A percentile compares a stretch with the other conserved stretches of the same genome.
phyloP scores from a whole-genome alignment of 495 filamentous ascomycete genomes.

The Cryomyces minteri region DNA sequence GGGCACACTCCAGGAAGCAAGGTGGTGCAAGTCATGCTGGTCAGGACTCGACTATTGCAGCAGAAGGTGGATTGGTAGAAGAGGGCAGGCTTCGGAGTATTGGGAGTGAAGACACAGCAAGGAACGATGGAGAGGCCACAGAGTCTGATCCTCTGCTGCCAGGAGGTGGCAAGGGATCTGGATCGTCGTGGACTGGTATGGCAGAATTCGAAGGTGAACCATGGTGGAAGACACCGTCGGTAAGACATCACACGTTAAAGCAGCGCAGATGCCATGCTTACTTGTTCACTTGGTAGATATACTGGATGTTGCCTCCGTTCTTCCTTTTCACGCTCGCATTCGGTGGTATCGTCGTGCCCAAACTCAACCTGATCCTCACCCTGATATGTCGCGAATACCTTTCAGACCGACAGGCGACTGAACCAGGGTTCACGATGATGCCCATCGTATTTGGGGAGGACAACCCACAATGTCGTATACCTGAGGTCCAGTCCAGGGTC shows the following conservation, averaged over 20 bases:
- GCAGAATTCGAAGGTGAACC: conserved; percentile 44
- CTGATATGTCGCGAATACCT: conserved; percentile 71
- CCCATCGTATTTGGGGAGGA: conserved; percentile 46
- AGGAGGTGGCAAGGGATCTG: conserved; percentile 4
- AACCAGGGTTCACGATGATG: conserved; percentile 39
- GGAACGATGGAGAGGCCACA: conserved; percentile 13
- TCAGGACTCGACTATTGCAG: background rate
- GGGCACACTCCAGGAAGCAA: background rate
- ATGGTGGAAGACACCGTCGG: conserved; percentile 58
- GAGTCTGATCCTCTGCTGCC: background rate
- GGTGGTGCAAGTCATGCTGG: background rate
- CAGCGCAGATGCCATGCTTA: background rate
- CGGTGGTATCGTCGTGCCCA: conserved; percentile 64
- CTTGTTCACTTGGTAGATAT: conserved; percentile 33
- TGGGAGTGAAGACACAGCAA: conserved; percentile 1
- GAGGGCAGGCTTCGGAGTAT: conserved; percentile 2
- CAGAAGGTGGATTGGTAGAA: background rate
- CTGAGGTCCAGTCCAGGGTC: conserved; percentile 54
- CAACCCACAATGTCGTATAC: conserved; percentile 53
- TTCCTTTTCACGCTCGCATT: conserved; percentile 63
- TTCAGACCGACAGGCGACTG: conserved; percentile 32
- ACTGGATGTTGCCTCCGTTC: conserved; percentile 67
- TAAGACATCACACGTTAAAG: conserved; percentile 21
- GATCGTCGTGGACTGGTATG: conserved; percentile 22
- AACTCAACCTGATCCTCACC: conserved; percentile 58